phyloP scores from a whole-genome alignment of 805 yeast genomes.

The Ogataea glucozyma region DNA sequence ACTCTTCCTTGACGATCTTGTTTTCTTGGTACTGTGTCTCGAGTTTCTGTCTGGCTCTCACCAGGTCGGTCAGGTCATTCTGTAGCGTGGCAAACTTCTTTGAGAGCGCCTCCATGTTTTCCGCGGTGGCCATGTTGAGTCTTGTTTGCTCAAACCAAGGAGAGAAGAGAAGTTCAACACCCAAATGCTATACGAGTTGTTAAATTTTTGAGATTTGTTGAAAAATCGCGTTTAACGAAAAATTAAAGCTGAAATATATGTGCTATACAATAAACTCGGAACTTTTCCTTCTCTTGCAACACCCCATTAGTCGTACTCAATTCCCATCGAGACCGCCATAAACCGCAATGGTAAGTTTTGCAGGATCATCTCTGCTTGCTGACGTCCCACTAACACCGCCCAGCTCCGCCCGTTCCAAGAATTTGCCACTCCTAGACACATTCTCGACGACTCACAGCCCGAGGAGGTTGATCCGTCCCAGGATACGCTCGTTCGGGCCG shows the following conservation, averaged over 20 bases:
- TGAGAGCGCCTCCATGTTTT: slow-evolving; percentile 24
- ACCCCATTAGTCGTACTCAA: too few species aligned
- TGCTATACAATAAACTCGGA: too few species aligned
- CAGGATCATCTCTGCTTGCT: too few species aligned
- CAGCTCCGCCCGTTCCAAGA: slow-evolving; percentile 53
- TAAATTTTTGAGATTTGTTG: too few species aligned
- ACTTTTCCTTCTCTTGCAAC: too few species aligned
- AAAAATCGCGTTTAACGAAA: too few species aligned
- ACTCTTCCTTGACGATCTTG: slow-evolving; percentile 83
- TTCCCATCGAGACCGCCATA: too few species aligned
- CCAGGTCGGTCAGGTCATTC: slow-evolving; percentile 44
- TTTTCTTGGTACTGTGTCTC: slow-evolving; percentile 96
- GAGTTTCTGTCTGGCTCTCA: slow-evolving; percentile 76
- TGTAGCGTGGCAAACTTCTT: slow-evolving; percentile 31
- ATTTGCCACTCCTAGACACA: slow-evolving; percentile 37
- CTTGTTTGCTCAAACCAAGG: too few species aligned
- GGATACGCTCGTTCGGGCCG: too few species aligned
- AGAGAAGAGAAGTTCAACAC: too few species aligned
- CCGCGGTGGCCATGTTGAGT: not conserved
- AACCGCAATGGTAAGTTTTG: not conserved
- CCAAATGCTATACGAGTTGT: too few species aligned
- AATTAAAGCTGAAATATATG: too few species aligned
- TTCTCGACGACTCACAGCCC: slow-evolving; percentile 3
- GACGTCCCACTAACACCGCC: slow-evolving; percentile 1
- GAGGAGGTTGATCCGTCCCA: slow-evolving; percentile 3